A percentile compares a stretch with the other conserved stretches of the same genome.
These are phyloP conservation scores for Brassica juncea DNA, from an alignment of 345 rosid species.

Conservation along the genomic window DNA sequence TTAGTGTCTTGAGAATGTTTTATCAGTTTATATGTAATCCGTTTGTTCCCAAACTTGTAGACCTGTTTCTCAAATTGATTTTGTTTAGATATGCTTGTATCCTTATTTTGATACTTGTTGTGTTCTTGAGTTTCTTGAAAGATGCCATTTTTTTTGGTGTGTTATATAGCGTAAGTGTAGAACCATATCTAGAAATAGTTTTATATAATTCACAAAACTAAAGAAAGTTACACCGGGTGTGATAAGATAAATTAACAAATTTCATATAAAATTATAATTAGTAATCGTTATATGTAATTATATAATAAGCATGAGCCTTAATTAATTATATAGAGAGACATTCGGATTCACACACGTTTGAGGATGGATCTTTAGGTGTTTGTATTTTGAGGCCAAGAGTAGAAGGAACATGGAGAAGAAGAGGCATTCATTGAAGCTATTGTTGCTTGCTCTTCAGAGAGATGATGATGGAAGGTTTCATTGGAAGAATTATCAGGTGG, in stretches of 20 bases:
- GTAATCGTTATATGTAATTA: conserved; percentile 20
- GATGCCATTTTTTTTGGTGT: background rate
- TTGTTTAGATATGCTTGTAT: conserved; percentile 2
- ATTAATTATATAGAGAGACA: conserved; percentile 10
- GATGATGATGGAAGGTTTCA: conserved; percentile 35
- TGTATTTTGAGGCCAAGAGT: conserved; percentile 41
- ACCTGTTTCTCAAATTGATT: conserved; percentile 6
- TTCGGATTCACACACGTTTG: conserved; percentile 4
- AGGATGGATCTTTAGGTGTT: conserved; percentile 24
- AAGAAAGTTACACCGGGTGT: no score
- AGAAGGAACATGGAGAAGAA: conserved; percentile 37
- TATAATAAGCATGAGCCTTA: background rate
- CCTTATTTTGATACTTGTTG: background rate
- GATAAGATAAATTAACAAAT: conserved; percentile 14
- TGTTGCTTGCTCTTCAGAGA: conserved; percentile 34
- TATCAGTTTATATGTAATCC: conserved; percentile 20
- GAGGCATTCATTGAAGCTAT: conserved; percentile 37
- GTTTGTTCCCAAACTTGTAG: conserved; percentile 11
- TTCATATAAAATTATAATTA: conserved; percentile 18
- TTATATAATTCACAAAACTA: background rate
- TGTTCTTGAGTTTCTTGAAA: background rate
- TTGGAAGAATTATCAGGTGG: conserved; percentile 38
- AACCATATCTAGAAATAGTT: background rate
- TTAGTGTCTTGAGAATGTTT: conserved; percentile 16
- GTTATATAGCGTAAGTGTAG: background rate